Base-by-base conservation (phyloP, 257 asterid species). In the Solanum pimpinellifolium region DNA sequence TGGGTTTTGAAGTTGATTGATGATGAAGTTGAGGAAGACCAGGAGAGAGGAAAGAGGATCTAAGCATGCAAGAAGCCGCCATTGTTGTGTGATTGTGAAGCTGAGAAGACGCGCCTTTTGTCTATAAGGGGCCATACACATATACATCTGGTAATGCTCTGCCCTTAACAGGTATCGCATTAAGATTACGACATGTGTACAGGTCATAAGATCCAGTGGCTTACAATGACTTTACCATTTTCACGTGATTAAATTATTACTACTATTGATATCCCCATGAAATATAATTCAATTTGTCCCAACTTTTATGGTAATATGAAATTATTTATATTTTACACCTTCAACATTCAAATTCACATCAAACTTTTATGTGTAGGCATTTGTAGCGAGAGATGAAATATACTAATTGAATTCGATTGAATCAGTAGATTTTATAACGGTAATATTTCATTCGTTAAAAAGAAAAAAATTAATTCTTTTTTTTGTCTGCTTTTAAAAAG, bases 51-150 rank as follows among this genome's bases (percentile, higher is more conserved):
- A 93, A 92, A 86, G 98, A 87, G 88, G 96, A 94, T 92, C 96
- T 88, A 90, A 91, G 85, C 56, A 95, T 88, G 69, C 92, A 81
- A 74, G 96, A 88, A 85, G 98, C 96, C 93, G 95, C 98, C 98
- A 92, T 92, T 85, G 91, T 56, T 33, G 81, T 25, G 85, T 16
- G 81, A 35, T 20, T 72, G 80, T 23, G 47, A 77, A 77, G 59
- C 83, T 75, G 15, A 33, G 21, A 41, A 12, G 49, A 44, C 80
- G 62, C 35, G 76, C 16, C 10, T 4, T 78, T 78, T 46, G 85
- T 9, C 46, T 47, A 80, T 2, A 15, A 60, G 82, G 29, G 49
- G 31, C 20, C 59, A 76, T 76, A 76, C 20, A 33, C 59, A 76
- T 76, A 76, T 42, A 76, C 35, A 42, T 75, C 35, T 21, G 83